Percentiles rank a stretch among this genome's conserved stretches.
Conservation (phyloP, 345 rosid species). For the Mallotus nudiflorus region DNA sequence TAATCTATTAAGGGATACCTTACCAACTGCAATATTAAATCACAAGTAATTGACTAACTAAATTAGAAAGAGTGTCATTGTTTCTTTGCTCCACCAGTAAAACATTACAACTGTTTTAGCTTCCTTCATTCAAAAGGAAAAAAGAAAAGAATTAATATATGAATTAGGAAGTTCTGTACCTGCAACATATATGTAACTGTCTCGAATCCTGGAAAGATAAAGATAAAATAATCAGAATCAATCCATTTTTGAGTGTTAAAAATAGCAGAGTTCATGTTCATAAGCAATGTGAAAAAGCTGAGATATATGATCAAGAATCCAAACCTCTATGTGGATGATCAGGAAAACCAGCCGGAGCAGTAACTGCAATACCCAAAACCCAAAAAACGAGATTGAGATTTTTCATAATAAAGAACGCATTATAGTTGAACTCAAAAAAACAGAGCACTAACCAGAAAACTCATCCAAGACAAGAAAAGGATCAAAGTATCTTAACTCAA, state of each 20-base stretch:
- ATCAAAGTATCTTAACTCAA: slow-evolving; percentile 81
- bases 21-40: not conserved
- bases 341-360: slow-evolving; percentile 89
- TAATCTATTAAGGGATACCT: not conserved
- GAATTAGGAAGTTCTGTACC: slow-evolving; percentile 42
- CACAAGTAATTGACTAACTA: not conserved
- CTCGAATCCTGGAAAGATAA: slow-evolving; percentile 66
- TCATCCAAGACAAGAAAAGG: slow-evolving; percentile 86
- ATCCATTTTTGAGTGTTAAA: not conserved
- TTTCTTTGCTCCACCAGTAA: not conserved
- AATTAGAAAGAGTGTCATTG: no score
- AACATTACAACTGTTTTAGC: not conserved
- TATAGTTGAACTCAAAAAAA: not conserved
- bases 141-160: not conserved
- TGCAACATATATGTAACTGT: slow-evolving; percentile 94
- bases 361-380: slow-evolving; percentile 44
- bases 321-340: slow-evolving; percentile 97
- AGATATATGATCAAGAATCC: slow-evolving; percentile 6
- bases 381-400: not conserved
- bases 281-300: not conserved
- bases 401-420: not conserved
- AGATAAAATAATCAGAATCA: slow-evolving; percentile 12
- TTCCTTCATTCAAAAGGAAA: not conserved
- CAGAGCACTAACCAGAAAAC: slow-evolving; percentile 64
- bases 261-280: not conserved